These are phyloP conservation scores for Malus hybrid DNA, from an alignment of 331 rosid species.

Conservation along the genomic window DNA sequence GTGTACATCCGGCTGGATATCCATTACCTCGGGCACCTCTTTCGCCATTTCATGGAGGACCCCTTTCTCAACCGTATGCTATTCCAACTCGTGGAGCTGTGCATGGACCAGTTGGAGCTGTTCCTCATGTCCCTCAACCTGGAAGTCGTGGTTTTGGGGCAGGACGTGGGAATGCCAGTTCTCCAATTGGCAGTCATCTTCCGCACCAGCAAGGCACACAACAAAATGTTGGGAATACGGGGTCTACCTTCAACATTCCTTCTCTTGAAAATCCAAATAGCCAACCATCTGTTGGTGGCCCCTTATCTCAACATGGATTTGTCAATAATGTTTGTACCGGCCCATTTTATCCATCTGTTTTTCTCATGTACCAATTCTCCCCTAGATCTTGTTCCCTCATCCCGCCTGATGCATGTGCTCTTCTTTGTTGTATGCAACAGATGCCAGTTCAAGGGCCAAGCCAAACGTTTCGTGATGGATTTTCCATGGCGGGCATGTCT, in stretches of 20 bases:
- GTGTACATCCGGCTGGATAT: constrained; percentile 80
- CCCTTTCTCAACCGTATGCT: constrained; percentile 96
- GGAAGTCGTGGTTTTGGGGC: constrained; percentile 95
- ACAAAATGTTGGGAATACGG: constrained; percentile 66
- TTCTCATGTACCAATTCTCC: not conserved
- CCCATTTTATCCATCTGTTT: not conserved
- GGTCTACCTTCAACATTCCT: constrained; percentile 74
- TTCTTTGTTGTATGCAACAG: constrained; percentile 32
- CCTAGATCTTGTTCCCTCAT: not conserved
- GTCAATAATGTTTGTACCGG: constrained; percentile 62
- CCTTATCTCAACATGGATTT: constrained; percentile 95
- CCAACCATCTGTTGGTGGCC: constrained; percentile 96
- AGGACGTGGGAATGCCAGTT: constrained; percentile 77
- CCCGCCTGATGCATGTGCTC: not conserved
- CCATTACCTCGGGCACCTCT: constrained; percentile 82
- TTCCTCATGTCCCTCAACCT: constrained; percentile 92
- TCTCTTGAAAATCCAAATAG: constrained; percentile 83
- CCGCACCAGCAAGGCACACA: constrained; percentile 88
- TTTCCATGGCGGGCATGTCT: constrained; percentile 87
- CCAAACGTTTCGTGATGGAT: constrained; percentile 89
- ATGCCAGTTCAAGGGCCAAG: constrained; percentile 77
- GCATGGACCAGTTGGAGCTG: constrained; percentile 98
- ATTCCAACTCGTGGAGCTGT: constrained; percentile 96
- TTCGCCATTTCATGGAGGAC: constrained; percentile 77
- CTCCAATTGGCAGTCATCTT: constrained; percentile 83